Evolutionary conservation across 768 basidiomycete species (phyloP).

Genomic region (Termitomyces sp.): DNA sequence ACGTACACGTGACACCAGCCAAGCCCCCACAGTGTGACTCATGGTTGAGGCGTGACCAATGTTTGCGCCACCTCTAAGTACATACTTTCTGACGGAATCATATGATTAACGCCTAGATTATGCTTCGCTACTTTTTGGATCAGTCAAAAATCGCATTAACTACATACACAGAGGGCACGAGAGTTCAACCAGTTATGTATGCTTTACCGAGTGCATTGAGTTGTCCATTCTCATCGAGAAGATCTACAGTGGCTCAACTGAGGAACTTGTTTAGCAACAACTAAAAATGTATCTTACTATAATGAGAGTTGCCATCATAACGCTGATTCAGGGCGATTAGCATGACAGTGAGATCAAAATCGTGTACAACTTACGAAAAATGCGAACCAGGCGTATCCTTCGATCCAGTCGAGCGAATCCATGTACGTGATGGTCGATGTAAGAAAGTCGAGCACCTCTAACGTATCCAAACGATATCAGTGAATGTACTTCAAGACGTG

Average conservation of each 20-base stretch:
- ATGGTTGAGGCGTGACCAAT: too few relatives aligned
- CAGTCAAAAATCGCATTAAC: neutral
- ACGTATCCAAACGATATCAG: neutral
- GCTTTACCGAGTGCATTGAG: slow-evolving; percentile 15
- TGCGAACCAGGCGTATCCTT: slow-evolving; percentile 49
- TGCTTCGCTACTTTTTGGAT: neutral
- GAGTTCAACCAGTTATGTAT: slow-evolving; percentile 9
- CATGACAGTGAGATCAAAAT: neutral
- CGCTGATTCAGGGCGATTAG: slow-evolving; percentile 8
- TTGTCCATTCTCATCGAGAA: slow-evolving; percentile 16
- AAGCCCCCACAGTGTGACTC: too few relatives aligned
- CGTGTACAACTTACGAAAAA: slow-evolving; percentile 12
- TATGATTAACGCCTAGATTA: too few relatives aligned
- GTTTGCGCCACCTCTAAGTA: too few relatives aligned
- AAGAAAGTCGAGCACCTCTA: slow-evolving; percentile 24
- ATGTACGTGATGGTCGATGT: slow-evolving; percentile 35
- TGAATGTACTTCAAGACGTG: neutral
- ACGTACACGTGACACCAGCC: neutral
- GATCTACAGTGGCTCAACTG: slow-evolving; percentile 5
- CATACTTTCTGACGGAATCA: too few relatives aligned
- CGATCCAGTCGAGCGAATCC: slow-evolving; percentile 35
- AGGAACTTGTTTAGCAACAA: neutral
- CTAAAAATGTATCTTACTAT: slow-evolving; percentile 11
- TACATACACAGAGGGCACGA: neutral
- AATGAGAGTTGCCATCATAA: slow-evolving; percentile 15